Percentiles rank a stretch among this genome's conserved stretches.
phyloP scores from a whole-genome alignment of 2,329 filamentous ascomycete species.

The Ceratocystis lukuohia region DNA sequence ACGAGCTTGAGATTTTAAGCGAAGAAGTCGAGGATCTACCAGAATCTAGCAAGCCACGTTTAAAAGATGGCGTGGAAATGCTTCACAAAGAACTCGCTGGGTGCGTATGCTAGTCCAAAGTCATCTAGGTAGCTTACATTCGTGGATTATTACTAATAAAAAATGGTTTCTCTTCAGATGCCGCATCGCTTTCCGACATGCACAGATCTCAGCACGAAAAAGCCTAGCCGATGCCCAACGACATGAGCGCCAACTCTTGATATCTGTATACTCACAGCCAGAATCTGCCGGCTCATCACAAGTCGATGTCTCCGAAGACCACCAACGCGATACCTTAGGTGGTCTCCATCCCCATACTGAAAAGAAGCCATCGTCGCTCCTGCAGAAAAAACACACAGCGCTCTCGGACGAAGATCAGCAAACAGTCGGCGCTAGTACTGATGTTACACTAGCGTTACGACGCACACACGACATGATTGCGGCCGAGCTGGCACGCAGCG shows the following conservation, averaged over 20 bases:
- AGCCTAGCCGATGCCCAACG: constrained; percentile 60
- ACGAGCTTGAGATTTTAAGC: constrained; percentile 66
- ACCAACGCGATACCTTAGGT: constrained; percentile 19
- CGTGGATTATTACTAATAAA: constrained; percentile 17
- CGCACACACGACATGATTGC: constrained; percentile 80
- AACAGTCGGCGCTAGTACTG: constrained; percentile 58
- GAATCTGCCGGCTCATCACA: constrained; percentile 24
- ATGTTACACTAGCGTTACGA: constrained; percentile 72
- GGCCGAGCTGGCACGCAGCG: constrained; percentile 68
- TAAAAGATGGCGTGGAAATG: constrained; percentile 53
- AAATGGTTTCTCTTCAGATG: constrained; percentile 28
- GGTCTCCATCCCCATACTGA: constrained; percentile 23
- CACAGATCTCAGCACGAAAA: constrained; percentile 65
- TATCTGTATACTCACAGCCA: constrained; percentile 47
- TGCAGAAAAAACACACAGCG: constrained; percentile 26
- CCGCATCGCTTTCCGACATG: constrained; percentile 61
- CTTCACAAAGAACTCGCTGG: constrained; percentile 56
- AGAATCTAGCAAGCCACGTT: constrained; percentile 38
- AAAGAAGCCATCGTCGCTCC: constrained; percentile 10
- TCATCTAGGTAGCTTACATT: neutral
- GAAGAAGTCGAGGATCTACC: constrained; percentile 63
- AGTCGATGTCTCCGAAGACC: constrained; percentile 21
- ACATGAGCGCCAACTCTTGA: constrained; percentile 62
- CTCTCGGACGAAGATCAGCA: constrained; percentile 56
- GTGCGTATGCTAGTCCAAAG: constrained; percentile 32